Evolutionary conservation across 2,329 filamentous ascomycete genomes (phyloP), one percentile per base, ranked within the genome.

Genomic region (Aspergillus hiratsukae): DNA sequence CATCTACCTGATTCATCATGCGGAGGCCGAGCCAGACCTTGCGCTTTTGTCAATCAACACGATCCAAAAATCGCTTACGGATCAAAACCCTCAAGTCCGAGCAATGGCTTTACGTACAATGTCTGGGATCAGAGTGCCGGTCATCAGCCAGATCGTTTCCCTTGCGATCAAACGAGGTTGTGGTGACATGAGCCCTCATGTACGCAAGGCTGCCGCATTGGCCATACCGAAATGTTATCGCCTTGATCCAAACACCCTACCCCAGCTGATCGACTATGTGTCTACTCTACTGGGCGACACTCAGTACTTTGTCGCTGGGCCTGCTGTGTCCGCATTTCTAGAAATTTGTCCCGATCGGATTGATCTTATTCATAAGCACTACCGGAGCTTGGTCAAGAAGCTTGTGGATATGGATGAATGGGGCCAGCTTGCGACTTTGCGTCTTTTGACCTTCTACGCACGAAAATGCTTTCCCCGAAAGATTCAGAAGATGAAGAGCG

Each of bases 381-480:
- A 97, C 75, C 85, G 90, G 51, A 81, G 84, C 37, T 78, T 99
- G 60, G 87, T 96, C 60, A 90, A 86, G 72, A 96, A 97, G 78
- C 78, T 97, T 52, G 91, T 97, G 25, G 94, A 99, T 70, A 99
- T 99, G 94, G 94, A 99, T 69, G 94, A 99, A 75, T 99, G 94
- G 94, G 89, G 91, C 45, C 94, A 99, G 75, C 74, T 97, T 53
- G 88, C 91, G 2, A 89, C 89, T 2, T 70, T 99, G 64, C 83
- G 86, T 41, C 78, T 99, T 61, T 87, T 97, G 84, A 87, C 89
- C 1, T 78, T 86, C 23, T 99, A 99, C 72, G 86, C 90, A 1
- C 85, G 94, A 54, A 89, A 84, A 69, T 97, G 91, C 72, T 99
- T 99, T 65, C 92, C 94, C 0, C 81, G 82, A 54, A 82, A 83